phyloP scores from a whole-genome alignment of 192 early-diverging fungal genomes.

The Phycomyces blakesleeanus region DNA sequence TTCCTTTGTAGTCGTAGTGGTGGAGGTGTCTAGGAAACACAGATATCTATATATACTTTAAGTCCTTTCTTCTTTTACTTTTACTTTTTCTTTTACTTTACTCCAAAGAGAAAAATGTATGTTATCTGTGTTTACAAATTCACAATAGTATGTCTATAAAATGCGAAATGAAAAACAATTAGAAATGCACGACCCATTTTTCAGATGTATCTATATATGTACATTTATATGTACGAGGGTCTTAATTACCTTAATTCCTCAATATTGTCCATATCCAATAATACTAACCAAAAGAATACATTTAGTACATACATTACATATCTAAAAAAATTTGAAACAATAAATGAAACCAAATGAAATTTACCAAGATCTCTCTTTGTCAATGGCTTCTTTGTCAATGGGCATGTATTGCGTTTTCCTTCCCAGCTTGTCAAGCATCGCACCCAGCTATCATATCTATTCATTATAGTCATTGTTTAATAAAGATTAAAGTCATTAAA shows the following conservation, averaged over 20 bases:
- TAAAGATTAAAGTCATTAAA: neutral
- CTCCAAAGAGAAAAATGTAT: neutral
- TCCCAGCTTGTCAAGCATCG: constrained; percentile 75
- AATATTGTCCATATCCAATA: constrained; percentile 71
- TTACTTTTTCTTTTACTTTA: no score
- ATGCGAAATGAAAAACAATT: no score
- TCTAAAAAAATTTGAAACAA: no score
- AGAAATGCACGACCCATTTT: neutral
- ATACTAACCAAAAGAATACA: constrained; percentile 10
- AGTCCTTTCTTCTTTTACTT: neutral
- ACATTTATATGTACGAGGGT: neutral
- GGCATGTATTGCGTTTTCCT: constrained; percentile 78
- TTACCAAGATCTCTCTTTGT: constrained; percentile 80
- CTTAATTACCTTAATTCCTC: constrained; percentile 54
- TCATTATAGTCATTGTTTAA: neutral
- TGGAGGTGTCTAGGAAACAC: neutral
- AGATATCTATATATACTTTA: no score
- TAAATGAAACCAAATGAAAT: no score
- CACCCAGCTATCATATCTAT: constrained; percentile 65
- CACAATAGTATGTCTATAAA: constrained; percentile 14
- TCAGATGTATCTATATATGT: neutral
- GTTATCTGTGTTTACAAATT: neutral
- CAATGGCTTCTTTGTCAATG: constrained; percentile 86
- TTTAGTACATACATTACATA: no score
- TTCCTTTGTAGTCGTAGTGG: constrained; percentile 10